Base-by-base conservation (phyloP, 148 eudicot genomes). In the Linanthus parryae region DNA sequence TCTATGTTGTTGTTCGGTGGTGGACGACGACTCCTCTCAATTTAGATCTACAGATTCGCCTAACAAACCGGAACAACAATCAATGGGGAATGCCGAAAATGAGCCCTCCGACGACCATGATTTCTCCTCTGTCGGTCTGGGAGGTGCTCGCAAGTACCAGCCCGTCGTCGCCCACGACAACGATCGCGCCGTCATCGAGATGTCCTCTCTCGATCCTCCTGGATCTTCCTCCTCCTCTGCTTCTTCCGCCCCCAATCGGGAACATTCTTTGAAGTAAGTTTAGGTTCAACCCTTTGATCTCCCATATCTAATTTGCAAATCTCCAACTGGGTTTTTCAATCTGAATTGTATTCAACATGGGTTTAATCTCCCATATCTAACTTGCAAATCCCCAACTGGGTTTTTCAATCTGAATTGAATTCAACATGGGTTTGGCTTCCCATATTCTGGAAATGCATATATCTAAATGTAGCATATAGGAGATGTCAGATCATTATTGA, bases 161-260 rank as follows among this genome's bases (percentile, higher is more conserved):
- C 72, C 80, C 5, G 80, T 74, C 18, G 79, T 70, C 57, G 72
- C 80, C 3, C 67, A 63, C 54, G 67, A 63, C 23, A 63, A 34
- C 31, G 80, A 74, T 44, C 64, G 80, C 21, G 76, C 70, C 29
- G 76, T 71, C 39, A 57, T 75, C 24, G 72, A 75, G 64, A 75
- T 75, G 80, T 70, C 80, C 1, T 70, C 76, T 36, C 27, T 75
- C 28, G 80, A 75, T 66, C 66, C 60, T 31, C 55, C 56, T 24
- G 52, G 75, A 23, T 58, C 71, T 8, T 54, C 69, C 12, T 54
- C 69, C 12, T 59, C 76, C n/a, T n/a, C n/a, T n/a, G n/a, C n/a
- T 29, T 45, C 62, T 14, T 12, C 44, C 1, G 25, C 13, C 14
- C 43, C 47, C 48, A 35, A 35, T 52, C 56, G n/a, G 1, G 42